Percentiles rank a stretch among this genome's conserved stretches.
phyloP scores from a whole-genome alignment of 352 stramenopile genomes.

The Achlya hypogyna region DNA sequence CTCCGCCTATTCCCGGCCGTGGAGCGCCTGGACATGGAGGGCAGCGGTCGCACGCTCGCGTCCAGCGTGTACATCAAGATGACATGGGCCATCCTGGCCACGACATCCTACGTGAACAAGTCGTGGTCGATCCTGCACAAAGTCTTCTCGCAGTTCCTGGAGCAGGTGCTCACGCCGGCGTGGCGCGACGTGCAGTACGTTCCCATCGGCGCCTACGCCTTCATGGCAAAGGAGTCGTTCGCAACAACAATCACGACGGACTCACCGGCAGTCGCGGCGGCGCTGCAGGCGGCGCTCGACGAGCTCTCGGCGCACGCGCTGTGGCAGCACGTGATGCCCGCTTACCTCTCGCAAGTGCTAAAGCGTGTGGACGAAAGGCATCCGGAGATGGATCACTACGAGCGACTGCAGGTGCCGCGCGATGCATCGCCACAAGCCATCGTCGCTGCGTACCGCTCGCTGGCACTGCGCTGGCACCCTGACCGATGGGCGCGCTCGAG shows the following conservation, averaged over 20 bases:
- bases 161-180: constrained; percentile 39
- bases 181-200: constrained; percentile 40
- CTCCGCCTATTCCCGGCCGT: constrained; percentile 53
- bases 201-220: constrained; percentile 68
- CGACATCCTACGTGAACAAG: constrained; percentile 71
- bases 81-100: constrained; percentile 23
- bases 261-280: constrained; percentile 40
- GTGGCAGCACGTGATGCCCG: constrained; percentile 74
- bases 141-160: constrained; percentile 70
- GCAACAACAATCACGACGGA: constrained; percentile 31
- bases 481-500: constrained; percentile 54
- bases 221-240: constrained; percentile 47
- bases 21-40: background rate
- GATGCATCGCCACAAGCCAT: constrained; percentile 62
- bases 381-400: constrained; percentile 68
- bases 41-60: background rate
- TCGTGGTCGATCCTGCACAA: constrained; percentile 71
- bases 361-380: constrained; percentile 26
- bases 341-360: constrained; percentile 62
- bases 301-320: constrained; percentile 63
- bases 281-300: constrained; percentile 41
- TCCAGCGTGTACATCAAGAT: constrained; percentile 6
- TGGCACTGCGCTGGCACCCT: constrained; percentile 82
- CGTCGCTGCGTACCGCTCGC: constrained; percentile 56
- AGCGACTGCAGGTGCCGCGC: constrained; percentile 53